Base-by-base conservation (phyloP, 371 early-diverging fungal species). In the Caulochytrium protostelioides region DNA sequence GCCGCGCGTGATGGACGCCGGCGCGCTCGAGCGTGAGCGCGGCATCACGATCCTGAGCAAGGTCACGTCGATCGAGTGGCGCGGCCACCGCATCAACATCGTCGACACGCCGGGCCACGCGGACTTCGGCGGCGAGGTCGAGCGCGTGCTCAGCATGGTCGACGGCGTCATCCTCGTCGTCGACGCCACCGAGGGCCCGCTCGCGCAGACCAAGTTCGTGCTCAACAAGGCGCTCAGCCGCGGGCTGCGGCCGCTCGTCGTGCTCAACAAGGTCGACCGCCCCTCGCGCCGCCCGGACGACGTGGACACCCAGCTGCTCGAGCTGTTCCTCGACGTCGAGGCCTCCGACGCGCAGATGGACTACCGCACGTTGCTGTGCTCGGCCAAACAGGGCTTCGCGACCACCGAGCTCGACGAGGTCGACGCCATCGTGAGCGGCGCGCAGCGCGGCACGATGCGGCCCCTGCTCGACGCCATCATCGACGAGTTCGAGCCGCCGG, bases 21-120 rank as follows among this genome's bases (percentile, higher is more conserved):
- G 79, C 44, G 65, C 64, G 8, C 55, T 81, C 34, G 84, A 84
- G 38, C 59, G 63, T 40, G 83, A 82, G 50, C 61, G 77, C 32
- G 83, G 83, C n/a, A 77, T 77, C 48, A 82, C 79, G 28, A 82
- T 79, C 40, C 62, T 76, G 30, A 72, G 72, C 35, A 78, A 78
- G 38, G 70, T 69, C 28, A 76, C 83, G 15, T 70, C 65, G 27
- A 56, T 75, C 28, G 52, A 50, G 29, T 72, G 72, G 53, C 57
- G 58, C 37, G 64, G 54, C 28, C 48, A 72, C 48, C 70, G 77
- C 42, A 74, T 82, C 54, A 82, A 79, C 49, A 74, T 82, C 51
- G 72, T 82, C 27, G 83, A 82, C 48, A 80, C 80, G 1, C 83
- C 83, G 8, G 80, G 81, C 9, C 60, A 59, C 50, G 53, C 55